Conservation (phyloP, 805 yeast genomes). For the Kockiozyma suomiensis region DNA sequence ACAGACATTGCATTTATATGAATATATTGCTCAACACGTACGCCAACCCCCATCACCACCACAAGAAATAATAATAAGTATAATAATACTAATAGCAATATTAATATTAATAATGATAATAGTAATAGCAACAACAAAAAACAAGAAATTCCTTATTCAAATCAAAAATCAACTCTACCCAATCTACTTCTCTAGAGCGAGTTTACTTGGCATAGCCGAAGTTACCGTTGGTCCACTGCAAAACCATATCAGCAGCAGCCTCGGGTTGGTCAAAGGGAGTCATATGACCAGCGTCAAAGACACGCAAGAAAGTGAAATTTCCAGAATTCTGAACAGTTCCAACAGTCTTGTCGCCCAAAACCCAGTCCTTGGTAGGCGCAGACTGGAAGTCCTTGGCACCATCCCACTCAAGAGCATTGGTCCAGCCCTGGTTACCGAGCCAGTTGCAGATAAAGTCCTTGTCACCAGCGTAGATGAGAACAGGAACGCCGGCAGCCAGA, state of each 20-base stretch:
- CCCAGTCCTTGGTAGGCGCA: conserved; percentile 44
- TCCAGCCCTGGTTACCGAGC: conserved; percentile 92
- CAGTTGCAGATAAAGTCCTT: conserved; percentile 96
- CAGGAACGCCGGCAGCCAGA: conserved; percentile 74
- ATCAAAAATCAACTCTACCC: neutral
- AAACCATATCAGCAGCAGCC: conserved; percentile 74
- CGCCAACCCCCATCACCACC: neutral
- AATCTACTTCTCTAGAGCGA: too few relatives aligned
- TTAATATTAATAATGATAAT: neutral
- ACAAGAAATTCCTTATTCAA: neutral
- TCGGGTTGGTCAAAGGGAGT: conserved; percentile 90
- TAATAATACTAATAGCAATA: neutral
- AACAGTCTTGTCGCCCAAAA: conserved; percentile 50
- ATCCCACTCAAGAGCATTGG: conserved; percentile 70
- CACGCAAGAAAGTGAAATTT: conserved; percentile 76
- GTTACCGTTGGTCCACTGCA: conserved; percentile 81
- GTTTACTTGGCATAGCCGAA: conserved; percentile 35
- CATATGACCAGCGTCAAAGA: conserved; percentile 94
- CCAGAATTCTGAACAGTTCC: conserved; percentile 79
- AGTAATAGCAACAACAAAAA: neutral
- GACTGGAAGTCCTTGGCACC: conserved; percentile 56
- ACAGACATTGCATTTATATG: too few relatives aligned
- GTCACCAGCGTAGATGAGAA: conserved; percentile 91
- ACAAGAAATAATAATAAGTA: neutral
- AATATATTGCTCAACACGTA: neutral